Percentiles rank a stretch among this genome's conserved stretches.
These are phyloP conservation scores for Eragrostis nindensis DNA, from an alignment of 176 grass and related monocot genomes.

Conservation along the genomic window DNA sequence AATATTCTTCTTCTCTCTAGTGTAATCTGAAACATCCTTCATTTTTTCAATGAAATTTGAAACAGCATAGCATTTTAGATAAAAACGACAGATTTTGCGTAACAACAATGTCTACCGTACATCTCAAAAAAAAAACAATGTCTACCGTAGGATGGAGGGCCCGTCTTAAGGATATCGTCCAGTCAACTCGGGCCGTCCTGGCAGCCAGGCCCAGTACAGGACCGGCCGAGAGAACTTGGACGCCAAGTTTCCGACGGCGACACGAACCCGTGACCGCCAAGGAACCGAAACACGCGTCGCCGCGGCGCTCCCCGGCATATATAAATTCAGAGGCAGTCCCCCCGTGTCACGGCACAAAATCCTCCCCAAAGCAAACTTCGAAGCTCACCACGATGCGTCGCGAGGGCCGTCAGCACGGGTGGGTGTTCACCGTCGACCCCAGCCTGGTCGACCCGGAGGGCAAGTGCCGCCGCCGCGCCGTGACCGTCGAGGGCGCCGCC, in stretches of 20 bases:
- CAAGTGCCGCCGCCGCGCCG: conserved; percentile 28
- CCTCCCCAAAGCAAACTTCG: background rate
- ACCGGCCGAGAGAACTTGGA: conserved; percentile 27
- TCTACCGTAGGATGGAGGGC: too few relatives aligned
- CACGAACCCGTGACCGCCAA: background rate
- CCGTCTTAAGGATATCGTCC: too few relatives aligned
- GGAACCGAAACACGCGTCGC: background rate
- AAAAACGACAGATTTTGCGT: too few relatives aligned
- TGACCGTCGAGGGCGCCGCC: background rate
- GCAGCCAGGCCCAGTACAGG: too few relatives aligned
- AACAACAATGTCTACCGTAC: too few relatives aligned
- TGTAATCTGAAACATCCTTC: too few relatives aligned
- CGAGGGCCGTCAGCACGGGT: conserved; percentile 42
- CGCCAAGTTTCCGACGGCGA: background rate
- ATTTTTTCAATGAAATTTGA: too few relatives aligned
- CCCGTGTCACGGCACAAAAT: too few relatives aligned
- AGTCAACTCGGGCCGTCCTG: too few relatives aligned
- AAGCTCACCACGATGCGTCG: conserved; percentile 22
- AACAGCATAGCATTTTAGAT: too few relatives aligned
- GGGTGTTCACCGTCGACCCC: conserved; percentile 29
- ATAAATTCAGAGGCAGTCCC: background rate
- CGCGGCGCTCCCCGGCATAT: background rate
- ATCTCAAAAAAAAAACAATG: too few relatives aligned
- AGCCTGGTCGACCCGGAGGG: conserved; percentile 15
- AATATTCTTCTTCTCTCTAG: too few relatives aligned